Conservation (phyloP, 2,329 filamentous ascomycete genomes). For the Apiospora hydei region DNA sequence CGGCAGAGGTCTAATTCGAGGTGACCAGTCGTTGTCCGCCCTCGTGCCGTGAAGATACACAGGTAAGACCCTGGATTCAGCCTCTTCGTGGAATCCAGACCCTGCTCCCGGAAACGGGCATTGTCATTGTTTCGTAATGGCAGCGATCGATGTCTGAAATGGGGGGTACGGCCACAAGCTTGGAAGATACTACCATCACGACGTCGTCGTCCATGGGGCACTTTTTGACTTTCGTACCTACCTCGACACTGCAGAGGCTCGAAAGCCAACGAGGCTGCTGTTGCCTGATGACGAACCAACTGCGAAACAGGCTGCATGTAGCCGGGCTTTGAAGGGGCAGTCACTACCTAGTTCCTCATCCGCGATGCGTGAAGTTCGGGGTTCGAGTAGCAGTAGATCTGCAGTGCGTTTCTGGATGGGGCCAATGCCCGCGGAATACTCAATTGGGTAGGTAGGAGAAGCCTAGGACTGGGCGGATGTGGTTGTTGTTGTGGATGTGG, state of each 20-base stretch:
- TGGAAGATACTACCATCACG: too few relatives aligned
- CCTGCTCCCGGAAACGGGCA: conserved; percentile 13
- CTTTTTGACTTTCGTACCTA: conserved; percentile 17
- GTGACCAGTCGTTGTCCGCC: neutral
- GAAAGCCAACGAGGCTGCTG: neutral
- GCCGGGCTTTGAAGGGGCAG: conserved; percentile 9
- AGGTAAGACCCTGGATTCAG: neutral
- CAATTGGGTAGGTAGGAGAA: conserved; percentile 10
- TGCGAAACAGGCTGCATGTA: conserved; percentile 9
- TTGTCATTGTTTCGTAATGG: neutral
- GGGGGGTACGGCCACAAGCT: neutral
- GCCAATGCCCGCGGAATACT: conserved; percentile 12
- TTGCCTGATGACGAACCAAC: conserved; percentile 2
- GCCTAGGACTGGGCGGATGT: neutral
- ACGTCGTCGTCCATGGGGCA: neutral
- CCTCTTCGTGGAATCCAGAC: conserved; percentile 9
- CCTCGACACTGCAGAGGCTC: neutral
- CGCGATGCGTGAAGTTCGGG: neutral
- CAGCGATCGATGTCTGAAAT: conserved; percentile 1
- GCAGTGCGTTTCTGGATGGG: conserved; percentile 4
- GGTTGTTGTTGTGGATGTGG: neutral
- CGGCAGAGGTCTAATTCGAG: neutral
- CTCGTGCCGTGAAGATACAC: conserved; percentile 6
- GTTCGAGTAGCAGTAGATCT: neutral
- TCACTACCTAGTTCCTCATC: neutral